Percentiles rank a stretch among this genome's conserved stretches.
phyloP scores from a whole-genome alignment of 805 yeast species.

The Ogataea nonfermentans region DNA sequence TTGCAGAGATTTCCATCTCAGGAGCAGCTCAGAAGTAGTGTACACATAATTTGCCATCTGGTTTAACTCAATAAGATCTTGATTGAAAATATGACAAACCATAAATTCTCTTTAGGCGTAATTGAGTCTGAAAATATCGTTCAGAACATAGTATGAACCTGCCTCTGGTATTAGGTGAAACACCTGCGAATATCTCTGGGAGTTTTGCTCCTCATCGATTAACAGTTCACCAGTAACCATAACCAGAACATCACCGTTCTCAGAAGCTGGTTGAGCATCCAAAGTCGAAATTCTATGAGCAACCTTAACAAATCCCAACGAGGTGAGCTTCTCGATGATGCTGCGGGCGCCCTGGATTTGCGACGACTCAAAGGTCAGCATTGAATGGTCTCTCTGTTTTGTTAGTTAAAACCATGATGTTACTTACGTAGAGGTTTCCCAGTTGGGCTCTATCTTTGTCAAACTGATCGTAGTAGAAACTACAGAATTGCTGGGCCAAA shows the following conservation, averaged over 20 bases:
- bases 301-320: conserved; percentile 90
- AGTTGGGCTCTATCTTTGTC: conserved; percentile 89
- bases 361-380: conserved; percentile 94
- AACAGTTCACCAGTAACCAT: conserved; percentile 96
- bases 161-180: conserved; percentile 96
- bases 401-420: conserved; percentile 9
- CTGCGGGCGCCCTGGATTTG: conserved; percentile 93
- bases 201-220: conserved; percentile 90
- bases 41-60: too few relatives aligned
- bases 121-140: conserved; percentile 95
- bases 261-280: conserved; percentile 97
- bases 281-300: conserved; percentile 90
- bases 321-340: conserved; percentile 86
- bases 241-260: conserved; percentile 87
- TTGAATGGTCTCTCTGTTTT: conserved; percentile 79
- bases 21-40: too few relatives aligned
- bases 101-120: conserved; percentile 46
- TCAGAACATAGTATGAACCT: conserved; percentile 87
- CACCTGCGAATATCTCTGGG: conserved; percentile 96
- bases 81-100: too few relatives aligned
- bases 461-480: conserved; percentile 92
- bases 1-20: too few relatives aligned
- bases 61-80: too few relatives aligned
- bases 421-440: conserved; percentile 77
- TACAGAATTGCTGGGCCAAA: conserved; percentile 72